These are phyloP conservation scores for Aureobasidium subglaciale DNA, from an alignment of 2,329 filamentous ascomycete genomes.

Conservation along the genomic window DNA sequence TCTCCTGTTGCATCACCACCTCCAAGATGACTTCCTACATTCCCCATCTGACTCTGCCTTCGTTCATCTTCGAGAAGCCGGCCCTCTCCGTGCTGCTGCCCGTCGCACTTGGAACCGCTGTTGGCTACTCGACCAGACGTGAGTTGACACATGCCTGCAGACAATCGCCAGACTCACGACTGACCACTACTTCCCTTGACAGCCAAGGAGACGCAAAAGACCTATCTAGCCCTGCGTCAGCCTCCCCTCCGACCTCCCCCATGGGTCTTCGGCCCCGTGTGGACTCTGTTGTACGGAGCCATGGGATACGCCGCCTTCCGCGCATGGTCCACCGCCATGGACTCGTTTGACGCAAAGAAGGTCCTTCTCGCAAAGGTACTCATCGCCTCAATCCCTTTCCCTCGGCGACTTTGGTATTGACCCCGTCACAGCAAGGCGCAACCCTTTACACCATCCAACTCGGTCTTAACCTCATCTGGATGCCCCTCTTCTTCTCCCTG, in stretches of 20 bases:
- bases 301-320: constrained; percentile 90
- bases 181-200: not conserved
- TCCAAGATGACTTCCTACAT: constrained; percentile 67
- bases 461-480: constrained; percentile 79
- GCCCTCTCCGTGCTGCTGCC: constrained; percentile 70
- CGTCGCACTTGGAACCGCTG: constrained; percentile 62
- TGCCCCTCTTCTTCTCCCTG: constrained; percentile 83
- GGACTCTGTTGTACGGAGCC: constrained; percentile 53
- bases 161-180: not conserved
- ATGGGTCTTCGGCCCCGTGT: constrained; percentile 52
- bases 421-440: constrained; percentile 47
- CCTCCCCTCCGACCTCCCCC: constrained; percentile 48
- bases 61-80: constrained; percentile 62
- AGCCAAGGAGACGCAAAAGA: constrained; percentile 54
- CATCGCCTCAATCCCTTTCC: not conserved
- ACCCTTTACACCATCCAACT: constrained; percentile 83
- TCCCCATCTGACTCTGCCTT: constrained; percentile 68
- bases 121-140: constrained; percentile 62
- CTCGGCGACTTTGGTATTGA: no score
- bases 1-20: not conserved
- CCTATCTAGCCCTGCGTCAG: constrained; percentile 61
- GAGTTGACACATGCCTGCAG: constrained; percentile 35
- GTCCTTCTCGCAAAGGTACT: constrained; percentile 50
- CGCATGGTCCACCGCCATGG: constrained; percentile 58
- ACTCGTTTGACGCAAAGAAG: constrained; percentile 49